Evolutionary conservation across 768 basidiomycete species (phyloP).

Genomic region (Calocera viscosa): DNA sequence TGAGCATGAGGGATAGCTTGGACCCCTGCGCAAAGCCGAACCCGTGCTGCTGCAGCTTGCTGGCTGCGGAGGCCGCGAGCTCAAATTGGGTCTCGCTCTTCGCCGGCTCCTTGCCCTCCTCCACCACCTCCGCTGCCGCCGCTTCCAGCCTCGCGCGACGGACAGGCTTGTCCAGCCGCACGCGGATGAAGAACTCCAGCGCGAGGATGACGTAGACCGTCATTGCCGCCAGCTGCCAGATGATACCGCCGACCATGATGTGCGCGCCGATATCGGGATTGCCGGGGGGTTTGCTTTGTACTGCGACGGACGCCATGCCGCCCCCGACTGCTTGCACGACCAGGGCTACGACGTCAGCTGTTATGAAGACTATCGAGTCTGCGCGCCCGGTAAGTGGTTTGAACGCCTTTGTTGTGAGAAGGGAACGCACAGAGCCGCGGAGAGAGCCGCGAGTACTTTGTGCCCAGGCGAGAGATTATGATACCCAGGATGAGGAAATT

Average conservation of each 20-base stretch:
- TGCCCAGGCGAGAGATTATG: constrained; percentile 35
- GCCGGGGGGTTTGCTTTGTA: constrained; percentile 10
- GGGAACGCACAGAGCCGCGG: constrained; percentile 34
- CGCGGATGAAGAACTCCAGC: constrained; percentile 38
- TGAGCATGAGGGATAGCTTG: constrained; percentile 17
- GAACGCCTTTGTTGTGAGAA: not conserved
- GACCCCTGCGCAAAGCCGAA: constrained; percentile 5
- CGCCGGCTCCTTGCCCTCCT: not conserved
- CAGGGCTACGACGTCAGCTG: constrained; percentile 29
- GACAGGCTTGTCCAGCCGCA: constrained; percentile 29
- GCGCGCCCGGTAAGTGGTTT: no score
- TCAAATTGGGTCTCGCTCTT: not conserved
- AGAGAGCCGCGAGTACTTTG: constrained; percentile 36
- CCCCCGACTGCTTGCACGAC: constrained; percentile 34
- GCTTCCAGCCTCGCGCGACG: not conserved
- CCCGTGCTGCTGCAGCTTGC: not conserved
- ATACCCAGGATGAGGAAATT: constrained; percentile 47
- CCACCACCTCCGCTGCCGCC: not conserved
- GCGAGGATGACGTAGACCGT: constrained; percentile 32
- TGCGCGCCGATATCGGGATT: constrained; percentile 14
- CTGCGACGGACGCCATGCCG: constrained; percentile 21
- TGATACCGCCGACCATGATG: constrained; percentile 19
- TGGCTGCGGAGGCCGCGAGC: not conserved
- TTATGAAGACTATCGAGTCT: constrained; percentile 16
- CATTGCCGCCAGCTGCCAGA: constrained; percentile 15